Evolutionary conservation across 1,284 basidiomycete genomes (phyloP), one percentile per base, ranked within the genome.

Genomic region (Trametes sp.): DNA sequence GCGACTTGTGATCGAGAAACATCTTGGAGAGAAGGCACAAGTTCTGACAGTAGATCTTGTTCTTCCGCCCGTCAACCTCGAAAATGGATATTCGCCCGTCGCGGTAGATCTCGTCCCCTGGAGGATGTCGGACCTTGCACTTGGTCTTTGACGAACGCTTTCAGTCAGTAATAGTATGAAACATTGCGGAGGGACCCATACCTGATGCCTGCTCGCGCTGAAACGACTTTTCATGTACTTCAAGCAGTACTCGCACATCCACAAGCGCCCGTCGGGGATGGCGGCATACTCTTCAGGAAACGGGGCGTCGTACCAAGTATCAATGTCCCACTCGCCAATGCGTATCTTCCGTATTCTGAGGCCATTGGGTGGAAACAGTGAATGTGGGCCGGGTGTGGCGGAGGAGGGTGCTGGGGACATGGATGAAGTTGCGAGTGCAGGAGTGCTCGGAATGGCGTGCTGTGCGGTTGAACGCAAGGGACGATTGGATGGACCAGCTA

Each of bases 31-130:
- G 84, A 59, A 99, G 83, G 78, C 98, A 99, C n/a, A 99, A 85
- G 75, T 99, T 98, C 76, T 99, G 98, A 75, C 98, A 99, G 77
- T 98, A 99, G 72, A 98, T 98, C 92, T 98, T 99, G 83, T 98
- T 98, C 81, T 96, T 96, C 68, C 97, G 85, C 48, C 98, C 98
- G 75, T 99, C 98, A 28, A 99, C 96, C 76, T 99, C 98, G 73
- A 98, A 99, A 59, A 99, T 92, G 11, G 95, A 97, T 36, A 98
- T 84, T 48, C 77, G 77, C 33, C 90, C 90, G 75, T 98, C 96
- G 45, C 97, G 86, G 75, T 99, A 99, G 56, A 99, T 98, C 77
- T 99, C 98, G 75, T 99, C 96, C 14, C 98, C 98, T 2, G 98
- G 98, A 2, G 98, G 97, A 82, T 97, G 94, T 59, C 94, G 84